These are phyloP conservation scores for Kwoniella europaea DNA, from an alignment of 768 basidiomycete genomes.

Conservation along the genomic window DNA sequence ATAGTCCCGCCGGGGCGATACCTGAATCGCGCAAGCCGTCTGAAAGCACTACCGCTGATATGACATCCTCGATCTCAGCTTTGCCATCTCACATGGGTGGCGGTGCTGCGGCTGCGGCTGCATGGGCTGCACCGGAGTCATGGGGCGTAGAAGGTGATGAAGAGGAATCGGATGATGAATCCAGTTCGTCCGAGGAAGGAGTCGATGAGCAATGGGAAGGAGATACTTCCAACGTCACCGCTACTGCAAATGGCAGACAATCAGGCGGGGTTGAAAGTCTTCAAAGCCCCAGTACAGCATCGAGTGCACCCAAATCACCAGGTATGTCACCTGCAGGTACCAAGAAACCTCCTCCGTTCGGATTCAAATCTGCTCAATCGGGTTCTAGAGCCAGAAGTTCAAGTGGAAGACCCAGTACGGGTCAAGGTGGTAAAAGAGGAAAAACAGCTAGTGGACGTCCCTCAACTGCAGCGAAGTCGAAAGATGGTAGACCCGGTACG, in stretches of 20 bases:
- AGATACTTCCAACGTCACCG: neutral
- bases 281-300: neutral
- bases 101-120: conserved; percentile 56
- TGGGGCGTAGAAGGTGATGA: conserved; percentile 62
- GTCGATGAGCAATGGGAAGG: conserved; percentile 3
- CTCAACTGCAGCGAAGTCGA: conserved; percentile 35
- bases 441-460: conserved; percentile 33
- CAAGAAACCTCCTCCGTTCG: conserved; percentile 52
- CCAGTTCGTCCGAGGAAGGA: conserved; percentile 23
- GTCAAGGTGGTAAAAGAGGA: conserved; percentile 16
- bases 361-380: conserved; percentile 39
- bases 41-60: neutral
- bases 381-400: conserved; percentile 20
- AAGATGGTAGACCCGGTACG: conserved; percentile 48
- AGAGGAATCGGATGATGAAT: conserved; percentile 39
- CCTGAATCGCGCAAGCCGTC: conserved; percentile 7
- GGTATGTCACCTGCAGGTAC: neutral
- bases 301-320: conserved; percentile 6
- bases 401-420: conserved; percentile 25
- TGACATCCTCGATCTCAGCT: conserved; percentile 6
- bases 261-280: neutral
- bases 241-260: neutral
- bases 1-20: neutral
- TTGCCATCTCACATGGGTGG: neutral
- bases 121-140: conserved; percentile 62